Evolutionary conservation across 192 early-diverging fungal species (phyloP), one percentile per base, ranked within the genome.

Genomic region (Backusella liffmaniae): DNA sequence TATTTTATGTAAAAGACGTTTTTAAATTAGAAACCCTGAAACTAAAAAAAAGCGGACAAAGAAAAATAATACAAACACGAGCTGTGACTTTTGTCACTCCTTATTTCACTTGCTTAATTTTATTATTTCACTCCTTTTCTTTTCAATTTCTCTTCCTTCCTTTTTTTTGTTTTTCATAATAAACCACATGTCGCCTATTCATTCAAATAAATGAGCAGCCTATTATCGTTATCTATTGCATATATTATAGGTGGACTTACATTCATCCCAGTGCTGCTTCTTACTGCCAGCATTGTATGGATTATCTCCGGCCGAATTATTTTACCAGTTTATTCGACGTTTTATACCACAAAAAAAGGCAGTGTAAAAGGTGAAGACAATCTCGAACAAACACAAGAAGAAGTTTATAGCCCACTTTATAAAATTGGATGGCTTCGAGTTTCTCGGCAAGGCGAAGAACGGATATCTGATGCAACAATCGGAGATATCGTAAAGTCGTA

Each of bases 181-280:
- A 3, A 62, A 62, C 56, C 56, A 29, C 12, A 62, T 62, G 56
- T 62, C 26, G 26, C 23, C 26, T 29, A 62, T 13, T 62, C 23
- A 62, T 13, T 29, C 56, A 62, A 62, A 23, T 29, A 62, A 62
- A 62, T 62, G 56, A 62, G 21, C 56, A 62, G 56, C 12, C 26
- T 62, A 62, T 62, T 62, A 62, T 69, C 84, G 0, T 76, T 80
- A 53, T 36, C 78, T 0, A 74, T 83, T 72, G 82, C 78, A 36
- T 86, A 86, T 67, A 42, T 84, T 34, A 66, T 84, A 44, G 85
- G 85, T 32, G 85, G 85, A 23, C 49, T 86, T 42, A 84, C 85
- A 32, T 79, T 86, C 35, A 76, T 86, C 39, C 85, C 85, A 6
- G 13, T 80, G 70, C 77, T 79, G 0, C 35, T 85, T 15, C 18